Percentiles rank a stretch among this genome's conserved stretches.
phyloP scores from a whole-genome alignment of 2,329 filamentous ascomycete species.

The Anisogramma anomala region DNA sequence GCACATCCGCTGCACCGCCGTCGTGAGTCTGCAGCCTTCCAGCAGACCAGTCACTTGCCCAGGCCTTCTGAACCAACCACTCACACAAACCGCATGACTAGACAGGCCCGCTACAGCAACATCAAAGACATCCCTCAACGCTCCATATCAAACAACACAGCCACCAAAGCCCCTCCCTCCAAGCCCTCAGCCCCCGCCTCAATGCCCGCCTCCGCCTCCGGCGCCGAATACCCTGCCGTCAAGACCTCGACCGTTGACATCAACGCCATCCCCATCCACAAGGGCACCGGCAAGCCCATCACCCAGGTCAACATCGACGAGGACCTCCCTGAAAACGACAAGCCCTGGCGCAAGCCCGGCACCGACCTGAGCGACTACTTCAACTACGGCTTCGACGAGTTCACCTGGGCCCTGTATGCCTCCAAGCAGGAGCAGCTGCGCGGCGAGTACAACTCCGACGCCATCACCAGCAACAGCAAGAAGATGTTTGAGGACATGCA shows the following conservation, averaged over 20 bases:
- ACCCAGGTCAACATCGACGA: conserved; percentile 64
- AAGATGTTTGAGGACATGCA: conserved; percentile 67
- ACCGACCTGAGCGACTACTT: conserved; percentile 95
- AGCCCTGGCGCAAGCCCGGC: conserved; percentile 90
- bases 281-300: conserved; percentile 68
- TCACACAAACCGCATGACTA: too few species aligned
- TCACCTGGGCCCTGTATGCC: conserved; percentile 92
- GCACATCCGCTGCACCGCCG: conserved; percentile 46
- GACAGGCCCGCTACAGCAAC: conserved; percentile 52
- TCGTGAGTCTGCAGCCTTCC: conserved; percentile 33
- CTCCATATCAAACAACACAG: conserved; percentile 39
- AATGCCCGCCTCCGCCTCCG: background rate
- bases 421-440: conserved; percentile 74
- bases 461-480: conserved; percentile 54
- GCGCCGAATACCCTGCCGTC: conserved; percentile 41
- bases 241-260: conserved; percentile 77
- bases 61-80: too few species aligned
- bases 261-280: conserved; percentile 69
- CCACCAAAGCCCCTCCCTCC: conserved; percentile 32
- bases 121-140: conserved; percentile 54
- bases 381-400: conserved; percentile 98
- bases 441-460: conserved; percentile 60
- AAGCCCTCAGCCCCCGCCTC: conserved; percentile 21
- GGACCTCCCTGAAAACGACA: conserved; percentile 68
- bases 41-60: too few species aligned